Evolutionary conservation across 768 basidiomycete species (phyloP).

Genomic region (Boletus patriciae): DNA sequence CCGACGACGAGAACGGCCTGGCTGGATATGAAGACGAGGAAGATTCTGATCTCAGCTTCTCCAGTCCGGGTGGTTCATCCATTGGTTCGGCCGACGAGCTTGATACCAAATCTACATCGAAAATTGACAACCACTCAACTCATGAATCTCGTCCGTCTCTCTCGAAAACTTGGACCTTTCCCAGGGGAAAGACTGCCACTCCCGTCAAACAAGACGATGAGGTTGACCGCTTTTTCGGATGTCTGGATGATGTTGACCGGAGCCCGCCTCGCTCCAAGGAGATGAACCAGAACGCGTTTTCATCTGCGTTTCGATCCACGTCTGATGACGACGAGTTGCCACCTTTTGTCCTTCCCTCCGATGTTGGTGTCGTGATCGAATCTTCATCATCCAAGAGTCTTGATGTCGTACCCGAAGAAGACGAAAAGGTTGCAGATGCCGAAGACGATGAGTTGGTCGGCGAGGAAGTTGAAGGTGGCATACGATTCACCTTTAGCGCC

Average conservation of each 20-base stretch:
- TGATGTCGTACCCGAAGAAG: constrained; percentile 45
- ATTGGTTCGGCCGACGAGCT: constrained; percentile 55
- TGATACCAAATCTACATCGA: constrained; percentile 8
- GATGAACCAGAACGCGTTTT: constrained; percentile 60
- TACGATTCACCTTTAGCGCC: constrained; percentile 71
- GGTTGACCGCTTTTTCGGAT: constrained; percentile 79
- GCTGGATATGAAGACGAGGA: constrained; percentile 72
- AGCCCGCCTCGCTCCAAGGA: constrained; percentile 49
- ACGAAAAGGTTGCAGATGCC: constrained; percentile 32
- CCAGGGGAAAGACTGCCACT: constrained; percentile 33
- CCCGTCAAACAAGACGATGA: constrained; percentile 38
- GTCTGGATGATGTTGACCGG: constrained; percentile 55
- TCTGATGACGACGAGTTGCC: constrained; percentile 52
- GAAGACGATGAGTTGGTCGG: constrained; percentile 56
- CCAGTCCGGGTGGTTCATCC: constrained; percentile 49
- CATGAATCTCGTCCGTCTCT: constrained; percentile 46
- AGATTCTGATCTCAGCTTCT: constrained; percentile 51
- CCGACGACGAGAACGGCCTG: constrained; percentile 53
- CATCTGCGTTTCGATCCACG: constrained; percentile 46
- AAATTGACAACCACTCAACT: constrained; percentile 13
- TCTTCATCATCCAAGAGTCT: constrained; percentile 31
- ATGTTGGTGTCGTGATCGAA: constrained; percentile 45
- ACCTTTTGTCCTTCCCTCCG: constrained; percentile 49
- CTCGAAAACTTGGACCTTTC: constrained; percentile 73
- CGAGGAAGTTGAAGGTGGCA: constrained; percentile 61